Evolutionary conservation across 2,329 filamentous ascomycete genomes (phyloP).

Genomic region (Pseudopyricularia javanii): DNA sequence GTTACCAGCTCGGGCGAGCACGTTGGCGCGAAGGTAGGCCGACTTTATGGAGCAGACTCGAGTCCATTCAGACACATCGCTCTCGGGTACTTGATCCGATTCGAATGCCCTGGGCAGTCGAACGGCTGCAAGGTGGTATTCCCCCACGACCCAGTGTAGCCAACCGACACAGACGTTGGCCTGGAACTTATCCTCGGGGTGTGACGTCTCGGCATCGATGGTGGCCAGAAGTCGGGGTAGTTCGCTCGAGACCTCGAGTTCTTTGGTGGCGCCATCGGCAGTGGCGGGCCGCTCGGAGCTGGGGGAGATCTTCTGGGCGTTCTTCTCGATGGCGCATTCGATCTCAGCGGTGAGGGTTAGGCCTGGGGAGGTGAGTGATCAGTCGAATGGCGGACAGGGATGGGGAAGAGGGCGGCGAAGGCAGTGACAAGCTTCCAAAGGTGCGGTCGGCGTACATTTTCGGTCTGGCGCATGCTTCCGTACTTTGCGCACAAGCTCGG

Average conservation of each 20-base stretch:
- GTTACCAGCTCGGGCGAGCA: conserved; percentile 35
- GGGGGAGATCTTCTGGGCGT: conserved; percentile 28
- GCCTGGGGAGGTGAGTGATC: conserved; percentile 31
- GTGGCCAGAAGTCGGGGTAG: conserved; percentile 39
- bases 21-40: conserved; percentile 63
- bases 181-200: conserved; percentile 55
- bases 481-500: conserved; percentile 84
- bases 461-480: conserved; percentile 83
- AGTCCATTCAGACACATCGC: conserved; percentile 61
- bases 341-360: conserved; percentile 57
- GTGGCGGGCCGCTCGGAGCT: conserved; percentile 27
- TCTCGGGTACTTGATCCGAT: conserved; percentile 38
- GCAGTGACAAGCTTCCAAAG: conserved; percentile 5
- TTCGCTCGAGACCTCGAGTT: conserved; percentile 30
- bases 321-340: conserved; percentile 52
- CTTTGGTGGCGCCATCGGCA: conserved; percentile 24
- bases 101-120: conserved; percentile 53
- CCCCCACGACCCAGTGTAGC: conserved; percentile 67
- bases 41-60: conserved; percentile 71
- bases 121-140: conserved; percentile 49
- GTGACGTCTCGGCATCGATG: conserved; percentile 43
- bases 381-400: conserved; percentile 7
- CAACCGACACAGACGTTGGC: conserved; percentile 74
- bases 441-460: conserved; percentile 48
- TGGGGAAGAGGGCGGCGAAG: background rate